Base-by-base conservation (phyloP, 768 basidiomycete genomes). In the Pleurotus djamor region DNA sequence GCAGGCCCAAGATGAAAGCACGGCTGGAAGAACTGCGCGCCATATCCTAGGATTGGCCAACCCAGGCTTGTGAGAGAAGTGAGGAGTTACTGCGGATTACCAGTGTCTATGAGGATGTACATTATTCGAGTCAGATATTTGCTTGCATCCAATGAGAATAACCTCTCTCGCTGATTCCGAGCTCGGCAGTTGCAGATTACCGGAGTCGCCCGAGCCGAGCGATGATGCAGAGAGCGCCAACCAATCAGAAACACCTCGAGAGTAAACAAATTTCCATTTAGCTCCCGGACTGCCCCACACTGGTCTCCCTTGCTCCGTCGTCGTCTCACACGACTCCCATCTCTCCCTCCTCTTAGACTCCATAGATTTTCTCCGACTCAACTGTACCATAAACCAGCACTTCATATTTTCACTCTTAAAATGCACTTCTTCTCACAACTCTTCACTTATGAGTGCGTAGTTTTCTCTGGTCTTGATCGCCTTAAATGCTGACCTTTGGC, bases 341-440 rank as follows among this genome's bases (percentile, higher is more conserved):
- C 37, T 17, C 38, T 56, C n/a, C 41, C n/a, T 32, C 16, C 54
- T n/a, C 9, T 17, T 56, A 56, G 54, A 56, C 14, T 56, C 33
- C 38, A 56, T 56, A 56, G 54, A 56, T 41, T n/a, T 36, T 38
- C 8, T 10, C 47, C 33, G 8, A 48, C 72, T 57, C 51, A 62
- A 45, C 62, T 74, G 66, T 73, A 73, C 64, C 64, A 63, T 63
- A 61, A 66, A 59, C 21, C 55, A 60, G 59, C 59, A 51, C 60
- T 59, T 64, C 64, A 67, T 69, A 71, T 63, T 65, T 41, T 58
- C 68, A 60, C 55, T 59, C 59, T 61, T 58, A 68, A 64, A 69
- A 93, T 94, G 91, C 91, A 92, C 72, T 90, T 93, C 76, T 91
- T 93, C 75, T 91, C 89, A 13, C 91, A 93, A 70, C 71, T 80